Conservation (phyloP, 495 filamentous ascomycete species). For the Parachaetomium inaequale region DNA sequence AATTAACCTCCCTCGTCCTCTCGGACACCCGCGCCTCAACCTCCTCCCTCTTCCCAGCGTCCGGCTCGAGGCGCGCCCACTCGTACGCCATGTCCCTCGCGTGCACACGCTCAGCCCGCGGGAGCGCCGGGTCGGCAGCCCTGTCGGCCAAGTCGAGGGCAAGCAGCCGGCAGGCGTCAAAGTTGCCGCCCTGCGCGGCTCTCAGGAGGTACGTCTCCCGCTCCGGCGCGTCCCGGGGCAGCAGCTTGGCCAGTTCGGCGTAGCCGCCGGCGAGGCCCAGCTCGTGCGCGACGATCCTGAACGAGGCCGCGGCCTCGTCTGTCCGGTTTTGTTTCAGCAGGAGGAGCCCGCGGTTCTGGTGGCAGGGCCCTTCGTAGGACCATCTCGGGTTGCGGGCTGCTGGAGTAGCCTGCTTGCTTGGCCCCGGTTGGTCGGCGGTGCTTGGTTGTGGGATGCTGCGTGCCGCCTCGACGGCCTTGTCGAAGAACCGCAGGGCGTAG, state of each 20-base stretch:
- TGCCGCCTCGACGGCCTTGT: conserved; percentile 22
- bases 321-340: conserved; percentile 13
- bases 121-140: neutral
- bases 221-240: conserved; percentile 20
- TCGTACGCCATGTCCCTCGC: neutral
- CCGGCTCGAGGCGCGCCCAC: neutral
- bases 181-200: conserved; percentile 30
- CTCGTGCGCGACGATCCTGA: conserved; percentile 26
- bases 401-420: neutral
- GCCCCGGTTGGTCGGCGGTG: neutral
- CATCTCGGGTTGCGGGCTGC: conserved; percentile 26
- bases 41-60: neutral
- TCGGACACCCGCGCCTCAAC: neutral
- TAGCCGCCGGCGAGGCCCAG: conserved; percentile 28
- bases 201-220: conserved; percentile 24
- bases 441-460: neutral
- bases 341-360: conserved; percentile 26
- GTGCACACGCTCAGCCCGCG: neutral
- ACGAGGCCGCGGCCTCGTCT: conserved; percentile 24
- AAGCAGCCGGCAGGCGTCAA: neutral
- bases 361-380: conserved; percentile 33
- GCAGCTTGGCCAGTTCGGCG: conserved; percentile 28
- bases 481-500: conserved; percentile 22
- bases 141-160: neutral
- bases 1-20: neutral